Conservation (phyloP, 805 yeast species). For the Scheffersomyces stipitis region DNA sequence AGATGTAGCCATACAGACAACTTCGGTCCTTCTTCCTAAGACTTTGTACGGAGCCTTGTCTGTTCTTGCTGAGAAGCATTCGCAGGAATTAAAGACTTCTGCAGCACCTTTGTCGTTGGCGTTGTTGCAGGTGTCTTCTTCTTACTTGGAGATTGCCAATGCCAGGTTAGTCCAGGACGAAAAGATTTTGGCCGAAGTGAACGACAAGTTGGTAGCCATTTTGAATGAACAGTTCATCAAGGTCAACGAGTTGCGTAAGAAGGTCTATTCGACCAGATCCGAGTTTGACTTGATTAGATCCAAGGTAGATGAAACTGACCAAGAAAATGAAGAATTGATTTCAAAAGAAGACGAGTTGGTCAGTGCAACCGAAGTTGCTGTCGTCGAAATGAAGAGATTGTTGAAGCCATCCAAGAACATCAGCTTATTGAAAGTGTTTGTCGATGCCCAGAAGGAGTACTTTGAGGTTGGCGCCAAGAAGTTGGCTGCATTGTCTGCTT, state of each 20-base stretch:
- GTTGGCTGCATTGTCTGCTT: conserved; percentile 27
- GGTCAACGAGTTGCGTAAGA: conserved; percentile 60
- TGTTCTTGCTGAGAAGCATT: conserved; percentile 52
- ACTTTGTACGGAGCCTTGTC: conserved; percentile 73
- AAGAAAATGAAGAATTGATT: conserved; percentile 54
- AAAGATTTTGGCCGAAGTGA: conserved; percentile 57
- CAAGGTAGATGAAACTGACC: conserved; percentile 39
- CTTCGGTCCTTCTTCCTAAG: conserved; percentile 51
- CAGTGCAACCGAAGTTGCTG: conserved; percentile 74
- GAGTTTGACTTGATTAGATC: conserved; percentile 71
- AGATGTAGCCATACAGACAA: conserved; percentile 28
- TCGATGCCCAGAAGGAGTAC: conserved; percentile 67
- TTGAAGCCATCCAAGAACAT: conserved; percentile 67
- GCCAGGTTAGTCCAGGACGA: conserved; percentile 72
- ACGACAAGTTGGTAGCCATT: conserved; percentile 51
- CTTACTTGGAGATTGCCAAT: conserved; percentile 62
- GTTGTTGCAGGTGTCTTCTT: conserved; percentile 52
- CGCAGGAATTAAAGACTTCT: conserved; percentile 45
- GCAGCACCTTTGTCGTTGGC: conserved; percentile 53
- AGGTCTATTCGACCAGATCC: conserved; percentile 67
- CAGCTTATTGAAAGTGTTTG: conserved; percentile 62
- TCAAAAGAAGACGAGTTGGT: conserved; percentile 75
- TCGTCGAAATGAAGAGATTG: conserved; percentile 71
- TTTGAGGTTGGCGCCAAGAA: conserved; percentile 38
- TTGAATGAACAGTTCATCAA: conserved; percentile 60